phyloP scores from a whole-genome alignment of 768 basidiomycete genomes.

The Leccinum rimulosum region DNA sequence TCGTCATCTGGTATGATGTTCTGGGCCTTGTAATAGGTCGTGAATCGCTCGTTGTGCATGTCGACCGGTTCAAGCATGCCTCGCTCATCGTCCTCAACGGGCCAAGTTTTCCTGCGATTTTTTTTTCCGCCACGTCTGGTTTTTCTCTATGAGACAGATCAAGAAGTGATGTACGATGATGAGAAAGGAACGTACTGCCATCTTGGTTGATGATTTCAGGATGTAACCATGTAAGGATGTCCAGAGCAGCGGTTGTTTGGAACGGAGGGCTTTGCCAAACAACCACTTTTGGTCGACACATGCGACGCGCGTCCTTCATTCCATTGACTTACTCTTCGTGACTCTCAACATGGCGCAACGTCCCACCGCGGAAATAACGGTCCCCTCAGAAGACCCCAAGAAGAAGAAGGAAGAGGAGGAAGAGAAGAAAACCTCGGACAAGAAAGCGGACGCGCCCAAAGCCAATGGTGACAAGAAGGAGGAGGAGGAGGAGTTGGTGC shows the following conservation, averaged over 20 bases:
- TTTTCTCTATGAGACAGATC: conserved; percentile 13
- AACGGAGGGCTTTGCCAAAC: conserved; percentile 32
- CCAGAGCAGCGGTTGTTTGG: conserved; percentile 26
- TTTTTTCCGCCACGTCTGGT: conserved; percentile 14
- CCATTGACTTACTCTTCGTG: conserved; percentile 5
- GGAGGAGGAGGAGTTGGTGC: conserved; percentile 73
- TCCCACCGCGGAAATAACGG: conserved; percentile 57
- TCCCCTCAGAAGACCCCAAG: conserved; percentile 73
- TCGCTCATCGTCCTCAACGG: conserved; percentile 38
- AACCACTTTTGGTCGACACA: conserved; percentile 24
- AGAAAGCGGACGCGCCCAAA: conserved; percentile 57
- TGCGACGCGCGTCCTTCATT: conserved; percentile 31
- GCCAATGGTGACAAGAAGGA: conserved; percentile 50
- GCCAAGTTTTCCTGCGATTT: neutral
- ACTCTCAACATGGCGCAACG: conserved; percentile 53
- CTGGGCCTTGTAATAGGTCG: conserved; percentile 72
- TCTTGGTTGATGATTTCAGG: conserved; percentile 1
- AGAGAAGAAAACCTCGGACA: conserved; percentile 41
- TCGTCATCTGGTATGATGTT: conserved; percentile 73
- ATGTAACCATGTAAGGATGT: conserved; percentile 1
- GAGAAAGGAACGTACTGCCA: conserved; percentile 16
- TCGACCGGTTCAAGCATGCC: conserved; percentile 55
- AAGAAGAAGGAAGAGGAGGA: conserved; percentile 56
- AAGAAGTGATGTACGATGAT: neutral
- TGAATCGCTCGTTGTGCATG: conserved; percentile 71